Conservation (phyloP, 257 asterid species). For the Cordia subcordata region DNA sequence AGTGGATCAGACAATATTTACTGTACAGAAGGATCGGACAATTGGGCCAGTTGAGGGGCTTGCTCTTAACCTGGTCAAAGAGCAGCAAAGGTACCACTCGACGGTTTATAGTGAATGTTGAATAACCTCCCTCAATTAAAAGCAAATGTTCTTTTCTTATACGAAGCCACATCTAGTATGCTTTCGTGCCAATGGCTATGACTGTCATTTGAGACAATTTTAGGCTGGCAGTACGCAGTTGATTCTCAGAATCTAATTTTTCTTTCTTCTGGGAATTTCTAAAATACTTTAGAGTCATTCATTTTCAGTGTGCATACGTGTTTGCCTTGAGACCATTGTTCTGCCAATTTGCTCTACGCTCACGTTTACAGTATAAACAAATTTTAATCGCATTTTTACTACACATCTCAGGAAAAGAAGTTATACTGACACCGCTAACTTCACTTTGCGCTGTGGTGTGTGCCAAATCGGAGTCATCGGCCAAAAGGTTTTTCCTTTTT, state of each 20-base stretch:
- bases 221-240: no score
- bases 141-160: no score
- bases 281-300: no score
- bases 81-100: constrained; percentile 72
- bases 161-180: no score
- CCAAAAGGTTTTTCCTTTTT: constrained; percentile 53
- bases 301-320: no score
- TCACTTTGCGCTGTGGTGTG: constrained; percentile 90
- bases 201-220: no score
- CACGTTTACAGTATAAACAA: background rate
- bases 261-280: no score
- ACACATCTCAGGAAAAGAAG: constrained; percentile 68
- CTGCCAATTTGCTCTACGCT: background rate
- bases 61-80: constrained; percentile 67
- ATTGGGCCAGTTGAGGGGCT: constrained; percentile 60
- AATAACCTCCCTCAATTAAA: no score
- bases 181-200: no score
- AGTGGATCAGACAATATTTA: constrained; percentile 89
- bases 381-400: background rate
- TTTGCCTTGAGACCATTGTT: background rate
- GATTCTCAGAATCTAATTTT: no score
- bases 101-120: background rate
- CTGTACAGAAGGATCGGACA: constrained; percentile 48
- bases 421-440: constrained; percentile 80
- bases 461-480: constrained; percentile 94